phyloP scores from a whole-genome alignment of 2,329 filamentous ascomycete species.

The Penicillium nordicum region DNA sequence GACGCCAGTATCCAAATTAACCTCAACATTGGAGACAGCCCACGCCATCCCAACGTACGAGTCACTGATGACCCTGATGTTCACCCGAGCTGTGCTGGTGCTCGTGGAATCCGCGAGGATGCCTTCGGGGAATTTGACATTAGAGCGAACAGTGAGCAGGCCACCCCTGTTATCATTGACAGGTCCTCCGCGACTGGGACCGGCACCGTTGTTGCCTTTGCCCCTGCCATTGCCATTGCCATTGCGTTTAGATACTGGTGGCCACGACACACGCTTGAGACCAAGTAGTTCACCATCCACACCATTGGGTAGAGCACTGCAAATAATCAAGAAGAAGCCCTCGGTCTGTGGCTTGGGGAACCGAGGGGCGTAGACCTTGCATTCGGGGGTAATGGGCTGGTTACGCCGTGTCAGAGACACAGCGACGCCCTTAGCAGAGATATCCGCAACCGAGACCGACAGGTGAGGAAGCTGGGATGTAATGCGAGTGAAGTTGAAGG shows the following conservation, averaged over 20 bases:
- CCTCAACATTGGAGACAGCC: slow-evolving; percentile 50
- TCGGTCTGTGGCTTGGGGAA: slow-evolving; percentile 96
- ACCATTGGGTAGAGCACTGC: slow-evolving; percentile 38
- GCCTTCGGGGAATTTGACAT: slow-evolving; percentile 31
- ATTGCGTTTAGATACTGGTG: slow-evolving; percentile 32
- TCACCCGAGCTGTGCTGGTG: slow-evolving; percentile 47
- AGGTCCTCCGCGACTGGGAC: slow-evolving; percentile 14
- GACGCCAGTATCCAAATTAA: slow-evolving; percentile 40
- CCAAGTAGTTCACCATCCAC: slow-evolving; percentile 73
- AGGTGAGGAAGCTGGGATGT: slow-evolving; percentile 67
- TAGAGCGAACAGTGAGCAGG: slow-evolving; percentile 25
- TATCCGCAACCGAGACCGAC: slow-evolving; percentile 56
- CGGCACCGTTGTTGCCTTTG: slow-evolving; percentile 14
- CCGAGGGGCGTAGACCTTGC: slow-evolving; percentile 76
- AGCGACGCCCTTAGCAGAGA: slow-evolving; percentile 61
- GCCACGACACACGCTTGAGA: slow-evolving; percentile 82
- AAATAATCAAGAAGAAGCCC: slow-evolving; percentile 83
- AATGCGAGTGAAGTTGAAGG: slow-evolving; percentile 52
- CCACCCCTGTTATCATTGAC: slow-evolving; percentile 17
- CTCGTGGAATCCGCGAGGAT: slow-evolving; percentile 14
- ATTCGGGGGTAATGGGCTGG: slow-evolving; percentile 60
- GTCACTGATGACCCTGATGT: slow-evolving; percentile 79
- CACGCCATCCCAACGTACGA: slow-evolving; percentile 76
- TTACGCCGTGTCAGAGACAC: slow-evolving; percentile 63
- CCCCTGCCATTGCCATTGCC: slow-evolving; percentile 3